phyloP scores from a whole-genome alignment of 345 rosid genomes.

The Salix exigua region DNA sequence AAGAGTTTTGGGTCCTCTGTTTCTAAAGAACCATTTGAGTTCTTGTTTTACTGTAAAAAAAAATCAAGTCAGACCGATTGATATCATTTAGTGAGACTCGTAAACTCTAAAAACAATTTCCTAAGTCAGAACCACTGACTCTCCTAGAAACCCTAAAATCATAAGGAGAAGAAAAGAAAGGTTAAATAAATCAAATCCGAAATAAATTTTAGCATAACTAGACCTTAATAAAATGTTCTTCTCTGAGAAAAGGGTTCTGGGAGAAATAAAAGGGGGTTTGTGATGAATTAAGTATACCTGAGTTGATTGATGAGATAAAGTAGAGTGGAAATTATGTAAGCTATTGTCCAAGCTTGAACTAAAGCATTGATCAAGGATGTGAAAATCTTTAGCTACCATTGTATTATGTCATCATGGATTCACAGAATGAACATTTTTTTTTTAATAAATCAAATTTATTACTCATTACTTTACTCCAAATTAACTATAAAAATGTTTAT shows the following conservation, averaged over 20 bases:
- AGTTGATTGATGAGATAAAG: neutral
- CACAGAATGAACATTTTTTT: no score
- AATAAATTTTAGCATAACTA: neutral
- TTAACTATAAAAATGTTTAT: no score
- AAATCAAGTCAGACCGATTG: neutral
- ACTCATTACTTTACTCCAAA: no score
- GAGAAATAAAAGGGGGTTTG: neutral
- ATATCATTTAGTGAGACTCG: neutral
- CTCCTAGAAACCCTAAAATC: neutral
- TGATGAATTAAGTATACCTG: neutral
- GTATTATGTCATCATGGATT: no score
- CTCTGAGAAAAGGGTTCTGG: neutral
- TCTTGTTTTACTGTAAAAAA: no score
- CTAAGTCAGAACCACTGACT: neutral
- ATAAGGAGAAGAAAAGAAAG: neutral
- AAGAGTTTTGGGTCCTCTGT: no score
- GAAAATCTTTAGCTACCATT: no score
- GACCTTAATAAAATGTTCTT: neutral
- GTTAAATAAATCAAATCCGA: neutral
- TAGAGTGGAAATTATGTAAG: neutral
- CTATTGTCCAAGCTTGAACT: no score
- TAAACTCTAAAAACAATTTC: neutral
- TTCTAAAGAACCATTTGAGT: no score
- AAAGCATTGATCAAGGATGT: no score
- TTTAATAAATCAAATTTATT: no score